Evolutionary conservation across 2,329 filamentous ascomycete species (phyloP).

Genomic region (Whalleya microplaca): DNA sequence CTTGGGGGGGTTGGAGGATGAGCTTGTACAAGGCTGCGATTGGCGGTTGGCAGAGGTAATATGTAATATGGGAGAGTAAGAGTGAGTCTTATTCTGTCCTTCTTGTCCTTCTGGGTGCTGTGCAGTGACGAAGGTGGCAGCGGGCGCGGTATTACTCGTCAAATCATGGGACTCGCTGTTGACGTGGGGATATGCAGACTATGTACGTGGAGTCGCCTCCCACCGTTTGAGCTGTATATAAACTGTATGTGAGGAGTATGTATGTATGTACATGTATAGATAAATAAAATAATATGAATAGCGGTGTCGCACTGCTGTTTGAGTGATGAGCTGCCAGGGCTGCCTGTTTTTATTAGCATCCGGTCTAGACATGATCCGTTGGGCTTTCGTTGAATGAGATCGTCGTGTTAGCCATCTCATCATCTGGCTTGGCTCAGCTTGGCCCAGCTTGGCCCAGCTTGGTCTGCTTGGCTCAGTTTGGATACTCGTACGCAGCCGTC

Average conservation of each 20-base stretch:
- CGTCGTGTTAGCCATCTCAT: constrained; percentile 25
- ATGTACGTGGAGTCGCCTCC: no score
- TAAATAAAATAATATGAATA: neutral
- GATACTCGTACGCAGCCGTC: constrained; percentile 18
- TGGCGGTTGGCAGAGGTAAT: constrained; percentile 1
- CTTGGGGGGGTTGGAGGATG: no score
- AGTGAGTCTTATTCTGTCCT: neutral
- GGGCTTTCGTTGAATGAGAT: constrained; percentile 23
- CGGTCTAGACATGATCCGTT: neutral
- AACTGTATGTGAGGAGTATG: no score
- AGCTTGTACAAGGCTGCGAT: neutral
- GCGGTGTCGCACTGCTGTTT: neutral
- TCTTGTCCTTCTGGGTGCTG: constrained; percentile 1
- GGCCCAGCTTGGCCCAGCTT: constrained; percentile 13
- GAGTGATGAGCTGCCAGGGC: neutral
- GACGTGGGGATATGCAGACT: constrained; percentile 6
- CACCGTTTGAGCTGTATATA: no score
- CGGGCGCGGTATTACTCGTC: constrained; percentile 3
- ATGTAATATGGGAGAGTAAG: neutral
- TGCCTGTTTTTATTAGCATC: no score
- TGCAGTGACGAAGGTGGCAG: constrained; percentile 15
- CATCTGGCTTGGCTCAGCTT: constrained; percentile 24
- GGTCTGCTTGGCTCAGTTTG: constrained; percentile 12
- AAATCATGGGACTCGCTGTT: constrained; percentile 5
- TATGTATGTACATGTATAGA: neutral